Percentiles rank a stretch among this genome's conserved stretches.
phyloP scores from a whole-genome alignment of 345 rosid genomes.

The Eucalyptus fibrosa region DNA sequence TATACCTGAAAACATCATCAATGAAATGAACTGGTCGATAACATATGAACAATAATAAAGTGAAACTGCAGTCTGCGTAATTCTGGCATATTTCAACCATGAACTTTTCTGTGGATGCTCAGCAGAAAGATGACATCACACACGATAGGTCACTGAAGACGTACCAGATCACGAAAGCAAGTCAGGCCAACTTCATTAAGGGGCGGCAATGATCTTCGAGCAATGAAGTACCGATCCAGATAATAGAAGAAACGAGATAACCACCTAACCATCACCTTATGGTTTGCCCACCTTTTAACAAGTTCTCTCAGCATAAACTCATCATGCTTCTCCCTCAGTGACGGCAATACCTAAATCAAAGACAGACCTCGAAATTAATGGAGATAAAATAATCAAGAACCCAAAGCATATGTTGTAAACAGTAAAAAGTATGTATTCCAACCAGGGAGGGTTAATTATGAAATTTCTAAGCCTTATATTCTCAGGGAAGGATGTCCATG shows the following conservation, averaged over 20 bases:
- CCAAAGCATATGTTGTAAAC: background rate
- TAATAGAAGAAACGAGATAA: conserved; percentile 42
- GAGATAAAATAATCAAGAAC: background rate
- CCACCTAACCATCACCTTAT: conserved; percentile 51
- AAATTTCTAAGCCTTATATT: background rate
- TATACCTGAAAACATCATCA: conserved; percentile 24
- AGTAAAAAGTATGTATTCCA: background rate
- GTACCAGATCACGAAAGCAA: conserved; percentile 50
- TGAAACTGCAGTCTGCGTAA: background rate
- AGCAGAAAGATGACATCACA: background rate
- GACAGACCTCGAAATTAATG: background rate
- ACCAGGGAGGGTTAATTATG: background rate
- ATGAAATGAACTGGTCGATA: background rate
- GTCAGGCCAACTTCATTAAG: conserved; percentile 42
- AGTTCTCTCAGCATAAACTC: conserved; percentile 53
- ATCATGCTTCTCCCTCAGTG: conserved; percentile 43
- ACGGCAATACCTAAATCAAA: conserved; percentile 27
- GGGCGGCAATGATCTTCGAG: conserved; percentile 29
- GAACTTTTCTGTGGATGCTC: background rate
- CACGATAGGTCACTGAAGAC: background rate
- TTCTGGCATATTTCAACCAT: background rate
- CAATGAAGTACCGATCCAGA: conserved; percentile 43
- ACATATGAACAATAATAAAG: too few species aligned
- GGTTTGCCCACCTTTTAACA: conserved; percentile 44
- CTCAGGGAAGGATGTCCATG: background rate